phyloP scores from a whole-genome alignment of 495 filamentous ascomycete genomes.

The Podospora australis region DNA sequence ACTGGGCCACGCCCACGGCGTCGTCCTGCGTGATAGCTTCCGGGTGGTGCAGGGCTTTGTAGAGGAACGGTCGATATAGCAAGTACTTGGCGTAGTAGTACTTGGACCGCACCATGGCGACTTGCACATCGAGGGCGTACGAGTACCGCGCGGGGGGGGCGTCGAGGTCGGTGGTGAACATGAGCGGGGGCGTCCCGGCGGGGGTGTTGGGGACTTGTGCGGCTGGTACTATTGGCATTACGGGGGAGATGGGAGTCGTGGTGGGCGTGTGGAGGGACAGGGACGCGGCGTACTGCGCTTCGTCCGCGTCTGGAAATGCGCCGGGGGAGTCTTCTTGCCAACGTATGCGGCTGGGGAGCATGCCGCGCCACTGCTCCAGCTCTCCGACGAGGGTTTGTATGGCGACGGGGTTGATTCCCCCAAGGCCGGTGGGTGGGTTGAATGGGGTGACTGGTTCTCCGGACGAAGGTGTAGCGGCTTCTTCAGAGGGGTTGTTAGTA shows the following conservation, averaged over 20 bases:
- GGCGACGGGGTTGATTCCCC: slow-evolving; percentile 18
- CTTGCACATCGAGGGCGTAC: slow-evolving; percentile 48
- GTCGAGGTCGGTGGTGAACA: slow-evolving; percentile 48
- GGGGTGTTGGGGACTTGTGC: not conserved
- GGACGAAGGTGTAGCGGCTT: too few relatives aligned
- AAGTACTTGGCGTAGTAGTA: slow-evolving; percentile 57
- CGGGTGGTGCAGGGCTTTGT: slow-evolving; percentile 54
- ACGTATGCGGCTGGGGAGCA: slow-evolving; percentile 46
- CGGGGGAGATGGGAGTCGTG: slow-evolving; percentile 12
- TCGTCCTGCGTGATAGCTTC: slow-evolving; percentile 48
- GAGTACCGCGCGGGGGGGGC: slow-evolving; percentile 34
- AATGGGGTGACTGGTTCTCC: too few relatives aligned
- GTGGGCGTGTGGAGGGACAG: slow-evolving; percentile 14
- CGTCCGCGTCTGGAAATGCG: slow-evolving; percentile 28
- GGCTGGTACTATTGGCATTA: not conserved
- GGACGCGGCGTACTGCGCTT: slow-evolving; percentile 20
- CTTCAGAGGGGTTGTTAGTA: too few relatives aligned
- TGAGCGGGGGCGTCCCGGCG: slow-evolving; percentile 18
- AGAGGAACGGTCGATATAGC: slow-evolving; percentile 53
- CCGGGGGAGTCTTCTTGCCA: slow-evolving; percentile 48
- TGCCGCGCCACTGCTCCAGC: slow-evolving; percentile 48
- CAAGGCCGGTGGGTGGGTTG: not conserved
- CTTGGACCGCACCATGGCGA: slow-evolving; percentile 49
- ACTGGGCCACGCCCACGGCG: slow-evolving; percentile 43
- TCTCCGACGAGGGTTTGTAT: slow-evolving; percentile 44